Evolutionary conservation across 495 filamentous ascomycete genomes (phyloP), one percentile per base, ranked within the genome.

Genomic region (Oidiodendron maius): DNA sequence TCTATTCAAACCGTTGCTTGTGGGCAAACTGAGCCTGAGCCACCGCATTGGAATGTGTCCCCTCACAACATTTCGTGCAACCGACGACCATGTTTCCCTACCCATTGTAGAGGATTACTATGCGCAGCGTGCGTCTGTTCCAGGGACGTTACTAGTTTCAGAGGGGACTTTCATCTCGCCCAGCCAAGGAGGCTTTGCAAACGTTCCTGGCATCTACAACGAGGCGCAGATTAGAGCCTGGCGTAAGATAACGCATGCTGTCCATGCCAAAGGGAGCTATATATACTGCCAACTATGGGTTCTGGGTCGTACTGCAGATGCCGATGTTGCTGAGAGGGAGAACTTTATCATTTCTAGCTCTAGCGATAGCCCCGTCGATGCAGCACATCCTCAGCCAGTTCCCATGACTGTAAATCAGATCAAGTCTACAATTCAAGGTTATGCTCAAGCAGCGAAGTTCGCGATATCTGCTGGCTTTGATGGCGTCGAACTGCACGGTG

Each of bases 41-140:
- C 76, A 82, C 58, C 74, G 76, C 30, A 59, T 81, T 36, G 64
- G 72, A 12, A 70, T 78, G 64, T 76, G 76, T 3, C 78, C 76
- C 1, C 46, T 80, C 49, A 82, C 76, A 32, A 70, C 76, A 23
- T 73, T 74, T 46, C 71, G 77, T 8, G 69, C 68, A 22, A 16
- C 62, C 22, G 39, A 53, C 15, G 52, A 53, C 35, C 47, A 26
- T 12, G 65, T 64, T 24, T 66, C 51, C 15, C 38, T 48, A 21
- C 63, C 71, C 39, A 57, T 74, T 20, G 55, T 75, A n/a, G 62
- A 61, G 48, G 70, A 77, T 22, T 79, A 82, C 61, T 81, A 82
- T 59, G 44, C 57, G 1, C 77, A 82, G 48, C 67, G 76, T 8
- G 64, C 76, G 2, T 70, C 71, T 6, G 60, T 71, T 17, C 67